These are phyloP conservation scores for Cercospora sp. DNA, from an alignment of 2,329 filamentous ascomycete genomes.

Conservation along the genomic window DNA sequence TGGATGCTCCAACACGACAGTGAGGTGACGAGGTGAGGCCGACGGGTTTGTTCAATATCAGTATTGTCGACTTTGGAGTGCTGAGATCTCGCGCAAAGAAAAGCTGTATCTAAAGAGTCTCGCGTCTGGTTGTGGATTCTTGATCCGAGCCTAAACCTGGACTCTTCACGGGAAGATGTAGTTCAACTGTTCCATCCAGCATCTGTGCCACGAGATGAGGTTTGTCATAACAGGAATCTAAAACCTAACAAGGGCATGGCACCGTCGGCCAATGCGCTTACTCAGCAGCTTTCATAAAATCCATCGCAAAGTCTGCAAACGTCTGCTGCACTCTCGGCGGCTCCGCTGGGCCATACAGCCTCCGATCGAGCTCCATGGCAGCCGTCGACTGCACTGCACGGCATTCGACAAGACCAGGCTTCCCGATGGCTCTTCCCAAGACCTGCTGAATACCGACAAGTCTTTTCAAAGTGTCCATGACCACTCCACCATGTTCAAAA, in stretches of 20 bases:
- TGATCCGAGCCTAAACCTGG: neutral
- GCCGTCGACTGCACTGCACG: neutral
- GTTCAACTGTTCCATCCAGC: neutral
- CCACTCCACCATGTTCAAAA: conserved; percentile 36
- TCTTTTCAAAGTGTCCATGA: conserved; percentile 32
- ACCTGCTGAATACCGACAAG: conserved; percentile 34
- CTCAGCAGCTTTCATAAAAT: conserved; percentile 17
- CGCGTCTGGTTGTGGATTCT: neutral
- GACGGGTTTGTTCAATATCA: neutral
- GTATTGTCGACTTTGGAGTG: neutral
- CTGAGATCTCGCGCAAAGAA: neutral
- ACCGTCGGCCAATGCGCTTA: neutral
- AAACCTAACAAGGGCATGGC: too few relatives aligned
- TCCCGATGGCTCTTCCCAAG: conserved; percentile 17
- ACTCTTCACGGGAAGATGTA: neutral
- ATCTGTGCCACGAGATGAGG: neutral
- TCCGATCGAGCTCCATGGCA: neutral
- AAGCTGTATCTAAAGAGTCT: neutral
- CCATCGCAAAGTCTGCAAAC: conserved; percentile 23
- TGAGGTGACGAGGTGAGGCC: too few relatives aligned
- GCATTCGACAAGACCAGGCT: conserved; percentile 5
- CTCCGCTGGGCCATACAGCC: conserved; percentile 12
- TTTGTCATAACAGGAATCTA: neutral
- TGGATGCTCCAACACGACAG: neutral
- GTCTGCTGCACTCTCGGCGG: conserved; percentile 16